Percentiles rank a stretch among this genome's conserved stretches.
Evolutionary conservation across 2,329 filamentous ascomycete species (phyloP).

Genomic region (Talaromyces funiculosus): DNA sequence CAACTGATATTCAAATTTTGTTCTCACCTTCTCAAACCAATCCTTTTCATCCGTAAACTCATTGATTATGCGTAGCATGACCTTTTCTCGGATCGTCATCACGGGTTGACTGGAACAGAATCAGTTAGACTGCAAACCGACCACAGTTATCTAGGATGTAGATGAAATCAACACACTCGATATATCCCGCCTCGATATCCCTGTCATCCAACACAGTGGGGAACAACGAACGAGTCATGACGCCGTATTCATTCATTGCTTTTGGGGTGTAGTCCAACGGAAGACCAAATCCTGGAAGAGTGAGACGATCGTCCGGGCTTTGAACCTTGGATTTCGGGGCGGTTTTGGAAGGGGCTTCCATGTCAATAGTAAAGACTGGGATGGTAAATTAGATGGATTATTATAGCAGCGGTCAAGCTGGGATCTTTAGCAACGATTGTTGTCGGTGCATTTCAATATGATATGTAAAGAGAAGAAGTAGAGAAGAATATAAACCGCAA

Average conservation of each 20-base stretch:
- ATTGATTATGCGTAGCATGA: slow-evolving; percentile 37
- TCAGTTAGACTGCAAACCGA: neutral
- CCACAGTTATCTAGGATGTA: neutral
- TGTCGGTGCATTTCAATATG: neutral
- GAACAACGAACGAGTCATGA: slow-evolving; percentile 26
- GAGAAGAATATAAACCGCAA: neutral
- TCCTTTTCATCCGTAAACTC: slow-evolving; percentile 36
- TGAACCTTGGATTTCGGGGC: slow-evolving; percentile 7
- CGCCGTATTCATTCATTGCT: slow-evolving; percentile 25
- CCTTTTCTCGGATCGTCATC: slow-evolving; percentile 32
- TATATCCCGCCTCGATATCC: slow-evolving; percentile 25
- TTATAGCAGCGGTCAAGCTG: neutral
- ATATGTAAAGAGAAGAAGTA: neutral
- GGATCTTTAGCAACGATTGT: neutral
- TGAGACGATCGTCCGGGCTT: slow-evolving; percentile 15
- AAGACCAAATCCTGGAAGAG: slow-evolving; percentile 30
- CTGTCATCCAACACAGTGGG: slow-evolving; percentile 30
- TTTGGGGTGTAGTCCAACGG: slow-evolving; percentile 24
- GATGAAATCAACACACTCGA: slow-evolving; percentile 20
- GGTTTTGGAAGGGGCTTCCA: slow-evolving; percentile 4
- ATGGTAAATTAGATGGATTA: neutral
- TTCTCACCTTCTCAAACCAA: slow-evolving; percentile 34
- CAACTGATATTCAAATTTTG: neutral
- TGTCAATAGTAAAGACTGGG: neutral
- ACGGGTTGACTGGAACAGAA: slow-evolving; percentile 20